A percentile compares a stretch with the other conserved stretches of the same genome.
These are phyloP conservation scores for Myxozyma sirexii DNA, from an alignment of 805 yeast genomes.

Conservation along the genomic window DNA sequence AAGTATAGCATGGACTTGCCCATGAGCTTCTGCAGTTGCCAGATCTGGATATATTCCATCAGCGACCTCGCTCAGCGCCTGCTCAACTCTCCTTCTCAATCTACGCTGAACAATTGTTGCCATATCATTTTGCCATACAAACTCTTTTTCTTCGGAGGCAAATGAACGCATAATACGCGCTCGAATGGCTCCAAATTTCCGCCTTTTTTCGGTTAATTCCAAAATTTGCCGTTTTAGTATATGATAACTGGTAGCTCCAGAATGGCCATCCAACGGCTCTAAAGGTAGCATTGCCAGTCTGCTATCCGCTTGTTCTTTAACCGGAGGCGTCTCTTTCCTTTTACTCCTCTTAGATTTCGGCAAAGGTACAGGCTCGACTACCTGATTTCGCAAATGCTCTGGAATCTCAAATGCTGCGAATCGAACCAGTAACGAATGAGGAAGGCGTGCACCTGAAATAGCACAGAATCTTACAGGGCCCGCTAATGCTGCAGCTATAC, in stretches of 20 bases:
- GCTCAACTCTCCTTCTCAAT: constrained; percentile 3
- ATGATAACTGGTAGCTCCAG: constrained; percentile 14
- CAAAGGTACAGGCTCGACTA: not conserved
- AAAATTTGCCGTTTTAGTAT: constrained; percentile 6
- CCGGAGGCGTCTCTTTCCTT: not conserved
- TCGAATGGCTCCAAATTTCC: not conserved
- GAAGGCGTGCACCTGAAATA: constrained; percentile 3
- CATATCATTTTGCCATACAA: constrained; percentile 12
- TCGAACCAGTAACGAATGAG: constrained; percentile 3
- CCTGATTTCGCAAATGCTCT: not conserved
- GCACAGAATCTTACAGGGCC: constrained; percentile 8
- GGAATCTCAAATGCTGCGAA: constrained; percentile 15
- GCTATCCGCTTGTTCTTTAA: not conserved
- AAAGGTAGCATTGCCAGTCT: constrained; percentile 1
- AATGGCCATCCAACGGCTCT: not conserved
- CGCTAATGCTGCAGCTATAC: not conserved
- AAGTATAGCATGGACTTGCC: not conserved
- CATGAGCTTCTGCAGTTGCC: constrained; percentile 2
- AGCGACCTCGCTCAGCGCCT: not conserved
- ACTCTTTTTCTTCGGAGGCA: not conserved
- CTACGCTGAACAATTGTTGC: constrained; percentile 14
- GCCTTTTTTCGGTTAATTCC: not conserved
- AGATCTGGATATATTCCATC: constrained; percentile 3
- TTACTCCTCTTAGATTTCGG: not conserved
- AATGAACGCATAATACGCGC: not conserved